These are phyloP conservation scores for Mycena olivaceomarginata DNA, from an alignment of 768 basidiomycete species.

Conservation along the genomic window DNA sequence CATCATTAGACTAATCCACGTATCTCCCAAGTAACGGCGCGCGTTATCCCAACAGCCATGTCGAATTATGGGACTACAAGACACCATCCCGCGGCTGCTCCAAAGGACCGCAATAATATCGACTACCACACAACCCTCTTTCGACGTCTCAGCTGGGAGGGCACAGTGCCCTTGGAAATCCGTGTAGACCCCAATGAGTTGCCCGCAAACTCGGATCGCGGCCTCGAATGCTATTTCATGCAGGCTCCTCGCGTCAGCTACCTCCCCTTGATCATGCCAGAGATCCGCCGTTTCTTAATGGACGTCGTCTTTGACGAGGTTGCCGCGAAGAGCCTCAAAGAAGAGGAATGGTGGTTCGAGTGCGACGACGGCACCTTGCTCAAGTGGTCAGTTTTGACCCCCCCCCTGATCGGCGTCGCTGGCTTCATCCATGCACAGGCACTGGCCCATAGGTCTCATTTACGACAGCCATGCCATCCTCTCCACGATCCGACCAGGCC, in stretches of 20 bases:
- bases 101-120: conserved; percentile 61
- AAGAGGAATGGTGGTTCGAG: conserved; percentile 99
- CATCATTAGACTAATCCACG: too few species aligned
- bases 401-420: conserved; percentile 1
- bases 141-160: conserved; percentile 93
- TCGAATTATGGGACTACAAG: conserved; percentile 73
- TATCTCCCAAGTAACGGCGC: too few species aligned
- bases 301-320: conserved; percentile 95
- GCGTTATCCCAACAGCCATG: conserved; percentile 55
- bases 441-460: conserved; percentile 97
- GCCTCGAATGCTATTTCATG: conserved; percentile 92
- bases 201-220: conserved; percentile 92
- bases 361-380: conserved; percentile 87
- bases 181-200: conserved; percentile 93
- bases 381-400: conserved; percentile 82
- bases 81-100: conserved; percentile 61
- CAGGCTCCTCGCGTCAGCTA: conserved; percentile 96
- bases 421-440: conserved; percentile 72
- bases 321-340: conserved; percentile 83
- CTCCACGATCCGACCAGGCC: conserved; percentile 70
- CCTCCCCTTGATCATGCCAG: conserved; percentile 92
- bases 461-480: conserved; percentile 90
- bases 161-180: conserved; percentile 92
- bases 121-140: conserved; percentile 86
- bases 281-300: conserved; percentile 91